Evolutionary conservation across 2,329 filamentous ascomycete species (phyloP).

Genomic region (Botrytis sinoallii): DNA sequence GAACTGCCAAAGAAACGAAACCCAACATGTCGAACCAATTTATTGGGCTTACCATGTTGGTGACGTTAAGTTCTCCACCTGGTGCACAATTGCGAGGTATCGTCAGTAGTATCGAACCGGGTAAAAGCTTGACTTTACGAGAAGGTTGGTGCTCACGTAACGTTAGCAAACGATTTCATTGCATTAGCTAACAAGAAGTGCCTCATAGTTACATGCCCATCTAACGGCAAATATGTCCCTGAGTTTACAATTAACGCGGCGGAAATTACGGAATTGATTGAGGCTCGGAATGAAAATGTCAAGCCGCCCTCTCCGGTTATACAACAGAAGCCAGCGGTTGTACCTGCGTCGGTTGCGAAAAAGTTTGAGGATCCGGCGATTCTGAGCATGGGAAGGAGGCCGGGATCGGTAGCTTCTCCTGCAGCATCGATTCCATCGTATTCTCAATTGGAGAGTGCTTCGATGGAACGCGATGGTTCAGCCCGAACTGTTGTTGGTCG

Average conservation of each 20-base stretch:
- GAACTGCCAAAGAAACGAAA: constrained; percentile 21
- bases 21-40: constrained; percentile 37
- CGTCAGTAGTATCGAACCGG: constrained; percentile 37
- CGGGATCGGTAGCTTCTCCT: constrained; percentile 32
- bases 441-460: constrained; percentile 37
- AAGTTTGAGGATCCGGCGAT: constrained; percentile 39
- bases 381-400: constrained; percentile 38
- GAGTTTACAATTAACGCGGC: constrained; percentile 37
- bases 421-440: constrained; percentile 22
- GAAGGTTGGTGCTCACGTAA: constrained; percentile 32
- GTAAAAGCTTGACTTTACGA: constrained; percentile 37
- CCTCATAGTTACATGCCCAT: constrained; percentile 33
- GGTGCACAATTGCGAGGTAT: constrained; percentile 38
- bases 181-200: constrained; percentile 4
- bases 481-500: constrained; percentile 27
- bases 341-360: constrained; percentile 20
- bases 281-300: constrained; percentile 35
- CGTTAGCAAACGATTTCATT: constrained; percentile 4
- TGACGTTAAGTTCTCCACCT: constrained; percentile 37
- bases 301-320: constrained; percentile 16
- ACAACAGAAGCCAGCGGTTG: constrained; percentile 5
- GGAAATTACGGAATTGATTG: constrained; percentile 36
- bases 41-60: constrained; percentile 40
- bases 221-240: constrained; percentile 35
- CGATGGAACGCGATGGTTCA: constrained; percentile 33